Evolutionary conservation across 208 protist species (phyloP), one percentile per base, ranked within the genome.

Genomic region (Acanthamoeba castellanii): DNA sequence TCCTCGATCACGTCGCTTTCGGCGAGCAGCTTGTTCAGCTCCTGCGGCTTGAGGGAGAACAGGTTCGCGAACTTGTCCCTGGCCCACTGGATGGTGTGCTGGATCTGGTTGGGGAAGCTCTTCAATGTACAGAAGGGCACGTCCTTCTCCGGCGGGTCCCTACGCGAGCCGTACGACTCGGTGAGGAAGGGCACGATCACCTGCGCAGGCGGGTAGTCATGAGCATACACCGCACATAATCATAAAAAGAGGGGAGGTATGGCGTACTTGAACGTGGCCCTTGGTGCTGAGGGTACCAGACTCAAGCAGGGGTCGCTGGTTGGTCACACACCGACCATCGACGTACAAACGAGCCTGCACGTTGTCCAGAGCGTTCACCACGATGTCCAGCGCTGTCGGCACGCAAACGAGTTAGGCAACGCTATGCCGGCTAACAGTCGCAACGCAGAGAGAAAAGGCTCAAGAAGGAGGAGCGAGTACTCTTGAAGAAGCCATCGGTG

Each of bases 121-220:
- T 99, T 99, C n/a, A 99, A 97, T 18, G 99, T 99, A 97, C 99
- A 99, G 32, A 99, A 98, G 45, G 99, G 99, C 95, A 99, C 99
- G 14, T 97, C 97, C 96, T 99, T 99, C 97, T 99, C 99, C 45
- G 99, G 99, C 42, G 99, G 99, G 96, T 99, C 99, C 94, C 98
- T 97, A 74, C 98, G 99, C 50, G 97, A 98, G 82, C 98, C 98
- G 98, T 99, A 99, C 88, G 98, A 99, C 97, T 99, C 99, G 27
- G 99, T 99, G 50, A 99, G 95, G 55, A 97, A 96, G 22, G 99
- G 99, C 52, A 99, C 98, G 72, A 99, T 98, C 16, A 99, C 89
- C 66, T 74, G 66, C 66, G 59, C 59, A 22, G 25, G 9, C 66
- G 55, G 20, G 18, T 30, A 30, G 22, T n/a, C 7, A 32, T 50